phyloP scores from a whole-genome alignment of 2,329 filamentous ascomycete species.

The Colletotrichum siamense region DNA sequence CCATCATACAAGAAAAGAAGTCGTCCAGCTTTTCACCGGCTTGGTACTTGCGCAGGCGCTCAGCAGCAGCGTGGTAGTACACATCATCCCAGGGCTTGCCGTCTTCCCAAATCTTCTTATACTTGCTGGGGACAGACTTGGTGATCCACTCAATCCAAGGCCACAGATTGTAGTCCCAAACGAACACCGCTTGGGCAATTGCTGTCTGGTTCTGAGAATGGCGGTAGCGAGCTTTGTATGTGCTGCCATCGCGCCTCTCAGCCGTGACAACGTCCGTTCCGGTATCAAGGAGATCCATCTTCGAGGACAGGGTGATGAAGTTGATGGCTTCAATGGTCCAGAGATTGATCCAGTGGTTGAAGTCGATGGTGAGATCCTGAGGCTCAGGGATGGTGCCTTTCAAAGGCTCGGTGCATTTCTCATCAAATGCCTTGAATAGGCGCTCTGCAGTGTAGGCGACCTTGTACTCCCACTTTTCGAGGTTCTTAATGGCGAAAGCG shows the following conservation, averaged over 20 bases:
- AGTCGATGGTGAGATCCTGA: constrained; percentile 52
- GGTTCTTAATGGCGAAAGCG: constrained; percentile 58
- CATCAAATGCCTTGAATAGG: constrained; percentile 49
- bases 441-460: constrained; percentile 55
- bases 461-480: constrained; percentile 60
- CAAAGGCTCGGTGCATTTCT: constrained; percentile 41
- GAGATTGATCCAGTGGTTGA: constrained; percentile 57
- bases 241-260: constrained; percentile 48
- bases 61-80: constrained; percentile 28
- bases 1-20: background rate
- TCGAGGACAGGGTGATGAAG: constrained; percentile 57
- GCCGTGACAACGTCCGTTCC: constrained; percentile 50
- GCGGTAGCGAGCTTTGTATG: constrained; percentile 50
- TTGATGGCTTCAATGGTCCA: constrained; percentile 63
- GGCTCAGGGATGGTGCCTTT: constrained; percentile 30
- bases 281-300: constrained; percentile 54
- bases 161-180: background rate
- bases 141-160: background rate
- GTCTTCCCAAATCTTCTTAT: constrained; percentile 37
- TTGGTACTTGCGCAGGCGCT: constrained; percentile 41
- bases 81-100: constrained; percentile 52
- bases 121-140: constrained; percentile 44
- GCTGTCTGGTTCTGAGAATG: constrained; percentile 56
- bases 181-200: constrained; percentile 23
- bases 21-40: constrained; percentile 59